Base-by-base conservation (phyloP, 768 basidiomycete species). In the Clathrus columnatus region DNA sequence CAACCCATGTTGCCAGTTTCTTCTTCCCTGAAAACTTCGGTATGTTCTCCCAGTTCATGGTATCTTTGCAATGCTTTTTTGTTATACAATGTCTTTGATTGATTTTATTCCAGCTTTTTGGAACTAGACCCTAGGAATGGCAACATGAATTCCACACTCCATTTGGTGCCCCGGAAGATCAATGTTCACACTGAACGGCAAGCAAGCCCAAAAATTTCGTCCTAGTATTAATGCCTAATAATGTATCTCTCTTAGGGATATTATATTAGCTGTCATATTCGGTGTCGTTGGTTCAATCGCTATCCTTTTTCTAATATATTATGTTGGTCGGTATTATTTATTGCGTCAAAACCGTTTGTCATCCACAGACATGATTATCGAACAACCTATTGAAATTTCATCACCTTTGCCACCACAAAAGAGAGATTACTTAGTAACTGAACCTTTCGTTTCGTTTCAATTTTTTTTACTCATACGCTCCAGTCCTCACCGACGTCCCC, bases 251-350 rank as follows among this genome's bases (percentile, higher is more conserved):
- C 36, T 36, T 8, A 55, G 54, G 21, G n/a, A 24, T 42, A 36
- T 55, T 36, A 55, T 55, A 17, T 4, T 55, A 20, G 44, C 45
- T 20, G 48, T 28, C 54, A 47, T 55, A 5, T 48, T 55, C 24
- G 54, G 54, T 2, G 17, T 32, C 21, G 20, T 55, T 14, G 54
- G 54, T 18, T 46, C 20, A n/a, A 18, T 48, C 18, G 54, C 45
- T 29, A 43, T 55, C 30, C 27, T 55, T 11, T 10, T 28, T 24
- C 2, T 21, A 17, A 26, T 30, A 5, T 26, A 47, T 20, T 28
- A 47, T 21, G 16, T 48, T 11, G 8, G 27, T 17, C 54, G 54
- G 18, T 48, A 48, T 44, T 48, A 42, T 45, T 32, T 24, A 23
- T 42, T 23, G n/a, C 54, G 45, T 28, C 54, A 27, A 55, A 30